phyloP scores from a whole-genome alignment of 257 asterid species.

The Echium plantagineum region DNA sequence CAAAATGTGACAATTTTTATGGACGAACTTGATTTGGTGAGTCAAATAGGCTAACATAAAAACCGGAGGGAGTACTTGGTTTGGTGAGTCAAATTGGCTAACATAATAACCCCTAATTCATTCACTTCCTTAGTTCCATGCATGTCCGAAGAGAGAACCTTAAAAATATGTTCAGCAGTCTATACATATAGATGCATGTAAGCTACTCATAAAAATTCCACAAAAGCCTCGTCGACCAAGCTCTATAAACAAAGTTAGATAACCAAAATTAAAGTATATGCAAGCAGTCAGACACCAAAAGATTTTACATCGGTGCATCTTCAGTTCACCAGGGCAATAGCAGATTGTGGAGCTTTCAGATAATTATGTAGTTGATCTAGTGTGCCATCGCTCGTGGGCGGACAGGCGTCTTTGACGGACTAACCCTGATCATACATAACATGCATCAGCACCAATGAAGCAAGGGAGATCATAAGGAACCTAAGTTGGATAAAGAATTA shows the following conservation, averaged over 20 bases:
- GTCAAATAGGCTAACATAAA: too few relatives aligned
- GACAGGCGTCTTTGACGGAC: conserved; percentile 69
- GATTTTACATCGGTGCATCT: not conserved
- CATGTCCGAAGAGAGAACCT: too few relatives aligned
- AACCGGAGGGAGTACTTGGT: too few relatives aligned
- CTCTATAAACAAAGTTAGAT: not conserved
- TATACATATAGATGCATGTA: not conserved
- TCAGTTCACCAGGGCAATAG: not conserved
- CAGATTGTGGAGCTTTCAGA: not conserved
- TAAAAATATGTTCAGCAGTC: not conserved
- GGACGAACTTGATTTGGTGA: too few relatives aligned
- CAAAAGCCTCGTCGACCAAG: not conserved
- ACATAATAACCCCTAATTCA: too few relatives aligned
- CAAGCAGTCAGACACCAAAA: not conserved
- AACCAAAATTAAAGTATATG: conserved; percentile 1
- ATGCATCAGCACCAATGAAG: not conserved
- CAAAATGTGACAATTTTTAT: too few relatives aligned
- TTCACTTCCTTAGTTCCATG: too few relatives aligned
- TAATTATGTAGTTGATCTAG: not conserved
- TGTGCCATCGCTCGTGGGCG: conserved; percentile 37
- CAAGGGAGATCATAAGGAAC: not conserved
- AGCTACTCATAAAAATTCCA: not conserved
- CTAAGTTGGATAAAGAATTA: not conserved
- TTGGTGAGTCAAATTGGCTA: too few relatives aligned
- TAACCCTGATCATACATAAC: conserved; percentile 38